Evolutionary conservation across 2,329 filamentous ascomycete genomes (phyloP).

Genomic region (Fusarium nelsonii): DNA sequence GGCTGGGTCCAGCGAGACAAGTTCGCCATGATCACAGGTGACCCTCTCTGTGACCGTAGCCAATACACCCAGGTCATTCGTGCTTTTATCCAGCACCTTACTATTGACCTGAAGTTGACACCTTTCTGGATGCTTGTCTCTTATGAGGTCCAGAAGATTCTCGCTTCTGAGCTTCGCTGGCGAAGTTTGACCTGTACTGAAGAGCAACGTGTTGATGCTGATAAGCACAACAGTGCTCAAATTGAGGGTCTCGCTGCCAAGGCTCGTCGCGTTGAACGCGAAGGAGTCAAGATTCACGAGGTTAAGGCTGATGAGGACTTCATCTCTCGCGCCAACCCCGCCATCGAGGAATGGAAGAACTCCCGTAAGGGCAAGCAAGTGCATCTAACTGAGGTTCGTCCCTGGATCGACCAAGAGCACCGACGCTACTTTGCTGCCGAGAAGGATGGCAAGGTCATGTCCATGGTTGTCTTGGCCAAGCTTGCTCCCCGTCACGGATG

Average conservation of each 20-base stretch:
- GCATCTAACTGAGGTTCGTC: slow-evolving; percentile 88
- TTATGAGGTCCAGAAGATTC: slow-evolving; percentile 79
- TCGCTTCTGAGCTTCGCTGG: slow-evolving; percentile 86
- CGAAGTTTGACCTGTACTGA: slow-evolving; percentile 88
- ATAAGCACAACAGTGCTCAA: slow-evolving; percentile 66
- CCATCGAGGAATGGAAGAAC: slow-evolving; percentile 83
- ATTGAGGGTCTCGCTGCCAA: slow-evolving; percentile 73
- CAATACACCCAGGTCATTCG: slow-evolving; percentile 82
- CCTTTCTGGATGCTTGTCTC: slow-evolving; percentile 93
- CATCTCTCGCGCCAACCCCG: slow-evolving; percentile 75
- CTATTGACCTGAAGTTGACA: slow-evolving; percentile 75
- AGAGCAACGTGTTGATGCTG: slow-evolving; percentile 87
- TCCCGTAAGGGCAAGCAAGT: slow-evolving; percentile 86
- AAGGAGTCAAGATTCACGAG: slow-evolving; percentile 84
- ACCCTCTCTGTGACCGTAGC: slow-evolving; percentile 83
- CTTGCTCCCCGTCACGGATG: slow-evolving; percentile 85
- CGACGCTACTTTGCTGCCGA: slow-evolving; percentile 87
- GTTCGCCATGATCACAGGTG: slow-evolving; percentile 86
- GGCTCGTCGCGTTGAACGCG: slow-evolving; percentile 82
- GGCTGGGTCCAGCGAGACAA: slow-evolving; percentile 83
- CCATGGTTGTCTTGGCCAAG: slow-evolving; percentile 85
- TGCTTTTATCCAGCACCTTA: slow-evolving; percentile 80
- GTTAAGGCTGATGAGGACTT: slow-evolving; percentile 78
- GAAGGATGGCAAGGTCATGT: slow-evolving; percentile 78
- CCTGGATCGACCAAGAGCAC: slow-evolving; percentile 87